Conservation (phyloP, 108 stramenopile species). For the Aurantiochytrium sp. region DNA sequence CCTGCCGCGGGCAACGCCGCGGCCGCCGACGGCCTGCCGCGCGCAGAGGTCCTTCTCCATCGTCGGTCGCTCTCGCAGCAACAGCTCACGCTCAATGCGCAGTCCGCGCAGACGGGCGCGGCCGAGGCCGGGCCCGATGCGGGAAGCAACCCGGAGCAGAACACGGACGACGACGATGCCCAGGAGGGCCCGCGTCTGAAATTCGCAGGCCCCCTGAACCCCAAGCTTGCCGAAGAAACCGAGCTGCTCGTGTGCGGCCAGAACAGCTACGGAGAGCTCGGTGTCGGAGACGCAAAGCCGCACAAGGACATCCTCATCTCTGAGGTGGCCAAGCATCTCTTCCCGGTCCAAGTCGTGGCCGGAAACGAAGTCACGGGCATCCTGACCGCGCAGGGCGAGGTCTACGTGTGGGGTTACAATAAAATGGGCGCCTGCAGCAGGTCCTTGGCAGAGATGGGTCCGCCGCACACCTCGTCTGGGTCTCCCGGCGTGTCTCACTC, state of each 20-base stretch:
- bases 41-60: background rate
- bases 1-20: background rate
- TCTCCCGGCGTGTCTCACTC: too few species aligned
- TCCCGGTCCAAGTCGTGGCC: background rate
- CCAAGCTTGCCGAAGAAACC: background rate
- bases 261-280: constrained; percentile 3
- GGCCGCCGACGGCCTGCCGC: background rate
- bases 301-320: background rate
- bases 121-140: too few species aligned
- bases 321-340: background rate
- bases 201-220: constrained; percentile 10
- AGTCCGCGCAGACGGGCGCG: background rate
- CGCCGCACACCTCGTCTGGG: too few species aligned
- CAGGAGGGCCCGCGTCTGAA: background rate
- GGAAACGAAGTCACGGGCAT: constrained; percentile 20
- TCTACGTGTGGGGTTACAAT: constrained; percentile 13
- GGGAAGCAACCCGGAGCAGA: background rate
- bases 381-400: background rate
- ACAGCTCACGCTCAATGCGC: background rate
- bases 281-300: background rate
- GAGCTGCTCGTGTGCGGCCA: constrained; percentile 6
- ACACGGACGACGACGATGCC: background rate
- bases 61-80: background rate
- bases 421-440: constrained; percentile 15
- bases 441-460: too few species aligned